Evolutionary conservation across 805 yeast species (phyloP), one percentile per base, ranked within the genome.

Genomic region (Metschnikowia borealis): DNA sequence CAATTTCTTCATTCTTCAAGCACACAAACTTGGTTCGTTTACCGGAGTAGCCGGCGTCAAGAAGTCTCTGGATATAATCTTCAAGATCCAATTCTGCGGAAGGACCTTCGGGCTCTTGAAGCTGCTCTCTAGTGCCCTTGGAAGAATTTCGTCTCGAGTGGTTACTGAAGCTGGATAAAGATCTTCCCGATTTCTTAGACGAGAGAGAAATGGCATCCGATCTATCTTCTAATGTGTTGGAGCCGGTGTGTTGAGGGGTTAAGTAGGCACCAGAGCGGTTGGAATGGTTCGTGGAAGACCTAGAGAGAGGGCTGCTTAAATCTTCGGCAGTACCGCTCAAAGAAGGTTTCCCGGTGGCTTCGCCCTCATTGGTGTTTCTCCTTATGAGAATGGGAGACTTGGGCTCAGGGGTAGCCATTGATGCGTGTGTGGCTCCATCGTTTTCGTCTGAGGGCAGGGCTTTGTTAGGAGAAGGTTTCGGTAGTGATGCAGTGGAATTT

Each of bases 1-100:
- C 87, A 55, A 94, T 91, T 64, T 94, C 62, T 38, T 52, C 97
- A 66, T 85, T 88, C 62, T 92, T 92, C 50, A 94, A 73, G 67
- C 98, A 91, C 42, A 94, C 85, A 53, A 83, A 80, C 69, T 89
- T 90, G 8, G 97, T 89, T 62, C 96, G 79, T 66, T 92, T 94
- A 6, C 97, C 98, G 11, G 91, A 81, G 69, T 94, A 94, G 8
- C 98, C 99, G 0, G 97, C 96, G 70, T 94, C 98, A 55, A 94
- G 75, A 55, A 94, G 76, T 59, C 96, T 75, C 71, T 91, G 97
- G 53, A 94, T 94, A 44, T 89, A 75, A 62, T 89, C 95, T 68
- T 94, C 99, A 42, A 94, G 78, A 64, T 91, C 78, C 36, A 72
- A 66, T 31, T 51, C 49, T 4, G 51, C 47, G 17, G 39, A 23